Conservation (phyloP, 1,139 yeast species). For the Trichomonascaceae sp. region DNA sequence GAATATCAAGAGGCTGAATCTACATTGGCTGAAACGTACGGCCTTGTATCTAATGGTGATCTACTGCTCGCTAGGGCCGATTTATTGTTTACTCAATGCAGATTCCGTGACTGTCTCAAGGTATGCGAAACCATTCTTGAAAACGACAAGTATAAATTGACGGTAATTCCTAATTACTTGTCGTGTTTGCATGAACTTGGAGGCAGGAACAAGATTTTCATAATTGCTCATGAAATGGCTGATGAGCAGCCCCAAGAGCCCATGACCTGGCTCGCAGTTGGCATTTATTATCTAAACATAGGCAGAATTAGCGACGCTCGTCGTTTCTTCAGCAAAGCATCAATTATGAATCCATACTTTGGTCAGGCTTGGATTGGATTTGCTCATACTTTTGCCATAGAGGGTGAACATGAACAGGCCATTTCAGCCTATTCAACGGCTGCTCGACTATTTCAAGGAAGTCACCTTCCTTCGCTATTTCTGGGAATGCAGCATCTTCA, state of each 20-base stretch:
- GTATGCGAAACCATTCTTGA: conserved; percentile 60
- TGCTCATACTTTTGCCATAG: conserved; percentile 96
- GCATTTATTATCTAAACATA: conserved; percentile 77
- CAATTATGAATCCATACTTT: conserved; percentile 80
- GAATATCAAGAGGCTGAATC: conserved; percentile 62
- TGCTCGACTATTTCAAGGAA: conserved; percentile 87
- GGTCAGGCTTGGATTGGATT: conserved; percentile 98
- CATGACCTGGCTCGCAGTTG: conserved; percentile 89
- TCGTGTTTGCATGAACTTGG: conserved; percentile 84
- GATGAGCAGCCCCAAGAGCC: conserved; percentile 79
- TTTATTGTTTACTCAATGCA: conserved; percentile 66
- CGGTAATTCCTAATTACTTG: conserved; percentile 67
- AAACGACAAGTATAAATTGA: conserved; percentile 64
- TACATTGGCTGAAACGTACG: conserved; percentile 64
- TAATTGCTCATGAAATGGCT: conserved; percentile 79
- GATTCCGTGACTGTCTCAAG: conserved; percentile 67
- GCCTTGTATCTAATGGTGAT: conserved; percentile 62
- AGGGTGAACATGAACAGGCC: conserved; percentile 98
- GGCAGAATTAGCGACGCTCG: conserved; percentile 77
- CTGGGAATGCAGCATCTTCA: conserved; percentile 95
- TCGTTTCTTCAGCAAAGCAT: conserved; percentile 81
- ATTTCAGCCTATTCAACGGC: conserved; percentile 96
- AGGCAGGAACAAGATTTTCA: conserved; percentile 72
- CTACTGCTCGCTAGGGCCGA: conserved; percentile 68
- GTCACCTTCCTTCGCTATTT: conserved; percentile 83